Conservation (phyloP, 2,329 filamentous ascomycete species). For the Blumeriella jaapii region DNA sequence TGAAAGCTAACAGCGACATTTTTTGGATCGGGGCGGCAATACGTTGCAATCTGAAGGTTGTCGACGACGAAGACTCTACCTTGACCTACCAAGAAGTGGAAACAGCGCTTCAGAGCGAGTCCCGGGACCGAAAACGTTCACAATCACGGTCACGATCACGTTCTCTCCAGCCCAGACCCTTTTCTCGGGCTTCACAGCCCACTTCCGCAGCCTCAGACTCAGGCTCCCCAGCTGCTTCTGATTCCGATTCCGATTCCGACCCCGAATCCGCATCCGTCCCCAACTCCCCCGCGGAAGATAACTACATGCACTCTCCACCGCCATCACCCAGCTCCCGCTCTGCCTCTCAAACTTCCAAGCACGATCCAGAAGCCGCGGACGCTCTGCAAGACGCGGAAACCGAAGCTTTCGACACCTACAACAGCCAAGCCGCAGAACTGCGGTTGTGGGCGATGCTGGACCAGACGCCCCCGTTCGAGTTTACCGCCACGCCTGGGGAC, state of each 20-base stretch:
- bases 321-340: neutral
- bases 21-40: constrained; percentile 42
- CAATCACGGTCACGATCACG: constrained; percentile 9
- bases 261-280: neutral
- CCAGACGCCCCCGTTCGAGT: constrained; percentile 19
- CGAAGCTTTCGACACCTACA: constrained; percentile 21
- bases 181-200: no score
- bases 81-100: constrained; percentile 4
- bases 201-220: no score
- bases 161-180: no score
- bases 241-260: neutral
- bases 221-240: no score
- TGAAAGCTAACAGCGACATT: constrained; percentile 34
- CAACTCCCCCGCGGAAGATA: neutral
- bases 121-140: constrained; percentile 4
- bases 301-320: constrained; percentile 1
- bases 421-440: constrained; percentile 20
- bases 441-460: constrained; percentile 23
- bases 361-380: constrained; percentile 4
- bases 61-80: constrained; percentile 24
- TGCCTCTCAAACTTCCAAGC: neutral
- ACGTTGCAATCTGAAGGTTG: constrained; percentile 40
- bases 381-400: constrained; percentile 19
- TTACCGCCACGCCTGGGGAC: constrained; percentile 11
- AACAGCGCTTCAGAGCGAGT: neutral